phyloP scores from a whole-genome alignment of 176 grass and related monocot species.

The Poa pratensis region DNA sequence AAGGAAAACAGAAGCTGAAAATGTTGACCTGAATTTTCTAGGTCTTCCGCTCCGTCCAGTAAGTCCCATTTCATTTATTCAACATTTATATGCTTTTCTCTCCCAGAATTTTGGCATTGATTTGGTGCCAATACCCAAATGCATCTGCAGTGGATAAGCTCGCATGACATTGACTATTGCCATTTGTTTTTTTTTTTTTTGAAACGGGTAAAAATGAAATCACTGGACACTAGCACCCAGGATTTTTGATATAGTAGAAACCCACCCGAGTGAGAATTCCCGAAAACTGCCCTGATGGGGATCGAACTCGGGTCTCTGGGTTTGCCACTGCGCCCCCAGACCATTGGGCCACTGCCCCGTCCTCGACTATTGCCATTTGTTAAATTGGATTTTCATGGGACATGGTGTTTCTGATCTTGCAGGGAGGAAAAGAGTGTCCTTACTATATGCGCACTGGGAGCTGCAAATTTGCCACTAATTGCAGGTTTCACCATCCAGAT shows the following conservation, averaged over 20 bases:
- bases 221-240: no score
- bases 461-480: constrained; percentile 87
- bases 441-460: constrained; percentile 95
- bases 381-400: constrained; percentile 9
- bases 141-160: constrained; percentile 3
- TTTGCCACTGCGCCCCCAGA: no score
- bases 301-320: no score
- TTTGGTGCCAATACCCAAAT: constrained; percentile 18
- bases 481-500: constrained; percentile 94
- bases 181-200: no score
- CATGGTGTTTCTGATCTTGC: constrained; percentile 39
- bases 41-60: constrained; percentile 94
- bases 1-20: constrained; percentile 62
- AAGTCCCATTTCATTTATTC: constrained; percentile 48
- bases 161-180: not conserved
- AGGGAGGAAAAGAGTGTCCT: constrained; percentile 85
- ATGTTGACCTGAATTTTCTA: constrained; percentile 83
- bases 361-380: not conserved
- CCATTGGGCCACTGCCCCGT: no score
- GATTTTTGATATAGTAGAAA: no score
- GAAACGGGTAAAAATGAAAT: no score
- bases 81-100: not conserved
- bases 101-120: not conserved
- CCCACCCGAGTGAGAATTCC: no score
- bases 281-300: no score